Conservation (phyloP, 352 stramenopile species). For the Poterioochromonas sp. region DNA sequence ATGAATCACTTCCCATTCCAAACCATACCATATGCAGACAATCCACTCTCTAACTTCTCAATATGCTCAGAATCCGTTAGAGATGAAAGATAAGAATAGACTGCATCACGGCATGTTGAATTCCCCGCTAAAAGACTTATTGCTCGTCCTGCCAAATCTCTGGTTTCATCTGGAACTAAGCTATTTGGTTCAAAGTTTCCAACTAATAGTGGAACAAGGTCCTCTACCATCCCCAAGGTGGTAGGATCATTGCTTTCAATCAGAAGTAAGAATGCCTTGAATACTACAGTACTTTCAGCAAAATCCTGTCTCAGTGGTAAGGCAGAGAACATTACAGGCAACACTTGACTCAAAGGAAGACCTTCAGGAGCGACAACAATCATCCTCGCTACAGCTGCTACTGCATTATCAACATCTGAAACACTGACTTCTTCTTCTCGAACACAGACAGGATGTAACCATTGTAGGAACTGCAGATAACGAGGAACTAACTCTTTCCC, state of each 20-base stretch:
- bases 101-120: not conserved
- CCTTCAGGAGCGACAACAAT: slow-evolving; percentile 64
- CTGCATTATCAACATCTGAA: slow-evolving; percentile 85
- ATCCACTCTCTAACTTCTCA: too few species aligned
- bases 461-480: slow-evolving; percentile 79
- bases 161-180: slow-evolving; percentile 61
- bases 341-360: slow-evolving; percentile 78
- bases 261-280: slow-evolving; percentile 82
- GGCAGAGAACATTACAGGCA: slow-evolving; percentile 79
- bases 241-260: slow-evolving; percentile 73
- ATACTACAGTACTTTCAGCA: slow-evolving; percentile 88
- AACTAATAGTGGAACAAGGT: slow-evolving; percentile 66
- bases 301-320: slow-evolving; percentile 91
- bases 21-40: too few species aligned
- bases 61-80: too few species aligned
- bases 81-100: not conserved
- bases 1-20: too few species aligned
- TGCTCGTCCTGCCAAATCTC: slow-evolving; percentile 43
- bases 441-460: slow-evolving; percentile 73
- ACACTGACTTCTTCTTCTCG: slow-evolving; percentile 49
- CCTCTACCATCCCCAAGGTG: slow-evolving; percentile 56
- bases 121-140: not conserved
- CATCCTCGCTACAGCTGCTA: slow-evolving; percentile 79
- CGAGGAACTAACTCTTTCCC: slow-evolving; percentile 60
- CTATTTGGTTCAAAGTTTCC: slow-evolving; percentile 56